Evolutionary conservation across 371 early-diverging fungal species (phyloP).

Genomic region (Quaeritorhiza haematococci): DNA sequence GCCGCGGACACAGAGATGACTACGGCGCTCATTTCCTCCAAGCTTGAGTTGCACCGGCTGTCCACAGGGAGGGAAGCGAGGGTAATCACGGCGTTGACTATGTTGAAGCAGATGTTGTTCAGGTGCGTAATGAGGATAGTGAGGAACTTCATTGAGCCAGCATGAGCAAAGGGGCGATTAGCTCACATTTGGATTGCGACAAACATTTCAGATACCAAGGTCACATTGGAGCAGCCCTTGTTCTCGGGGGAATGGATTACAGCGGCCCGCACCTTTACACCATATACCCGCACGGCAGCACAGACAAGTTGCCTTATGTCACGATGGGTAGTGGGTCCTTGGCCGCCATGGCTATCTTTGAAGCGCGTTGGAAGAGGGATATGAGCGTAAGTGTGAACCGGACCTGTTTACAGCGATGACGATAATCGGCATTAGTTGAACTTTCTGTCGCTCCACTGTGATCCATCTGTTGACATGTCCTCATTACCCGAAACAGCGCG

Average conservation of each 20-base stretch:
- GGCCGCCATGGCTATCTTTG: constrained; percentile 97
- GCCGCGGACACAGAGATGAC: constrained; percentile 99
- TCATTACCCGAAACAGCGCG: constrained; percentile 49
- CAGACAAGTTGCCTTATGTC: constrained; percentile 92
- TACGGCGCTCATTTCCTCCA: constrained; percentile 86
- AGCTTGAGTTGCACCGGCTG: constrained; percentile 89
- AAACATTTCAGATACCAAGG: constrained; percentile 79
- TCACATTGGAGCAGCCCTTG: constrained; percentile 94
- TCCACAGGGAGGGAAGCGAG: constrained; percentile 85
- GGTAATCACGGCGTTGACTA: constrained; percentile 91
- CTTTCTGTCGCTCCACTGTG: too few species aligned
- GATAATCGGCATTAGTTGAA: background rate
- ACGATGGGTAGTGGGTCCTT: constrained; percentile 96
- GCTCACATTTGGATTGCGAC: too few species aligned
- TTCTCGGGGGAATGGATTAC: constrained; percentile 95
- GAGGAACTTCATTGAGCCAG: too few species aligned
- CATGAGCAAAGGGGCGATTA: too few species aligned
- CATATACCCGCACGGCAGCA: constrained; percentile 96
- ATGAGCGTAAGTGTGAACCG: constrained; percentile 60
- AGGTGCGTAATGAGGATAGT: constrained; percentile 41
- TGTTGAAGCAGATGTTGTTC: constrained; percentile 95
- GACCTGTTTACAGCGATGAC: background rate
- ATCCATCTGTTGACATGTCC: background rate
- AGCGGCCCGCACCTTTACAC: constrained; percentile 91
- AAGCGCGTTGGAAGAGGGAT: constrained; percentile 77